Evolutionary conservation across 306 rosid species (phyloP).

Genomic region (Glycyrrhiza uralensis): DNA sequence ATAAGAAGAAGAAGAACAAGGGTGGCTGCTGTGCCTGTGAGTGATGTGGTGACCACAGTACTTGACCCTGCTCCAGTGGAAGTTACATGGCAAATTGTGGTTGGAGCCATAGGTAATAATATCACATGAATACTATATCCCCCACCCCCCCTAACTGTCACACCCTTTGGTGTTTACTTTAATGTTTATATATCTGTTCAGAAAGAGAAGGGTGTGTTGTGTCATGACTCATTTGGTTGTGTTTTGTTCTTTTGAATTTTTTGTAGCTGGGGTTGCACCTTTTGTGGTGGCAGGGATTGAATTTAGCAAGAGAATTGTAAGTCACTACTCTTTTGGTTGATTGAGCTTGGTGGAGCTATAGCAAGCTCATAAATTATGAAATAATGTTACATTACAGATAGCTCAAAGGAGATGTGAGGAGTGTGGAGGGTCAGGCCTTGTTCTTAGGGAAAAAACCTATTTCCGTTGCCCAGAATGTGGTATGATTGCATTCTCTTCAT

Average conservation of each 20-base stretch:
- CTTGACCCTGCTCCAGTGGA: constrained; percentile 38
- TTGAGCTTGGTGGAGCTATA: not conserved
- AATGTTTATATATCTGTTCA: not conserved
- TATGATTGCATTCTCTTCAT: constrained; percentile 22
- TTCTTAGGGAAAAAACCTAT: constrained; percentile 54
- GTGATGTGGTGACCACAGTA: constrained; percentile 38
- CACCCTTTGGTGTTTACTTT: not conserved
- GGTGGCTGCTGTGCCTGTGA: constrained; percentile 4
- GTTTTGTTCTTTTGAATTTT: not conserved
- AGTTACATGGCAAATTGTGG: constrained; percentile 45
- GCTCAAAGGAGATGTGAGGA: constrained; percentile 65
- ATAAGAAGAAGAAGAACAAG: constrained; percentile 1
- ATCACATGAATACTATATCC: not conserved
- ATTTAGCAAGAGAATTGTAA: constrained; percentile 88
- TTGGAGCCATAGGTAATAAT: constrained; percentile 36
- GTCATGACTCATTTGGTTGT: not conserved
- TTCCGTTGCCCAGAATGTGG: constrained; percentile 83
- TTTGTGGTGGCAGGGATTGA: constrained; percentile 93
- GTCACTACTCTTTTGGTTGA: constrained; percentile 12
- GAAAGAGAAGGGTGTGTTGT: not conserved
- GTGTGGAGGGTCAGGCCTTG: constrained; percentile 88
- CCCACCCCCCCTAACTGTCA: too few relatives aligned
- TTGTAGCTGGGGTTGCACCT: constrained; percentile 80
- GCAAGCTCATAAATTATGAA: not conserved
- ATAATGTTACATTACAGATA: too few relatives aligned